A percentile compares a stretch with the other conserved stretches of the same genome.
Conservation (phyloP, 2,329 filamentous ascomycete species). For the Botrytis hyacinthi region DNA sequence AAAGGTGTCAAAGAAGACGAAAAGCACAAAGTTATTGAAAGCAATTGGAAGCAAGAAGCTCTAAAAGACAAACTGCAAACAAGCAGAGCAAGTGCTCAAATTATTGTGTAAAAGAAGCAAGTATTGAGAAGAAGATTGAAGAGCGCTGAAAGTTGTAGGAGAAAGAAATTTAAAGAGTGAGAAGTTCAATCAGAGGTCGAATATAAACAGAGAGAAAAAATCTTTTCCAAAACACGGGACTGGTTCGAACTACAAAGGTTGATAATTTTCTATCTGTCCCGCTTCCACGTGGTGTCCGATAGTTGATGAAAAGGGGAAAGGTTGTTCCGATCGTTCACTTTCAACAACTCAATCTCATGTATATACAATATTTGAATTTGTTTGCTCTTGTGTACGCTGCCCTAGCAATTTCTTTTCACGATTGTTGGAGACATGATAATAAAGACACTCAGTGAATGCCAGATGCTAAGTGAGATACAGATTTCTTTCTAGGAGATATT, state of each 20-base stretch:
- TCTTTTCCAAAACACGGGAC: neutral
- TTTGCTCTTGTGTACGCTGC: neutral
- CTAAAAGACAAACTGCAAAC: neutral
- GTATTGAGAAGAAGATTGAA: neutral
- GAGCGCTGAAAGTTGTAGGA: neutral
- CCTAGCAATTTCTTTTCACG: neutral
- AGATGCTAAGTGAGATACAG: neutral
- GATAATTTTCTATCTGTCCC: neutral
- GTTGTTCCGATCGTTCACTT: neutral
- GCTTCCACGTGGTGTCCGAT: neutral
- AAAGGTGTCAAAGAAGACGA: neutral
- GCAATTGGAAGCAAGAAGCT: neutral
- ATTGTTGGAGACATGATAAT: neutral
- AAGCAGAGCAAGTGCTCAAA: neutral
- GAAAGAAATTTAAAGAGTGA: neutral
- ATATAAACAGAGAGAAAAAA: conserved; percentile 3
- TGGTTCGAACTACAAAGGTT: neutral
- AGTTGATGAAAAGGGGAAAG: neutral
- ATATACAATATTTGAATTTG: neutral
- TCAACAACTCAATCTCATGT: neutral
- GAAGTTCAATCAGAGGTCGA: neutral
- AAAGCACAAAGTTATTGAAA: neutral
- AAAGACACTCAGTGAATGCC: neutral
- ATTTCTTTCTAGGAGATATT: neutral
- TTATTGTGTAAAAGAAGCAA: neutral